Percentiles rank a stretch among this genome's conserved stretches.
These are phyloP conservation scores for Pichia ethanolica DNA, from an alignment of 805 yeast genomes.

Conservation along the genomic window DNA sequence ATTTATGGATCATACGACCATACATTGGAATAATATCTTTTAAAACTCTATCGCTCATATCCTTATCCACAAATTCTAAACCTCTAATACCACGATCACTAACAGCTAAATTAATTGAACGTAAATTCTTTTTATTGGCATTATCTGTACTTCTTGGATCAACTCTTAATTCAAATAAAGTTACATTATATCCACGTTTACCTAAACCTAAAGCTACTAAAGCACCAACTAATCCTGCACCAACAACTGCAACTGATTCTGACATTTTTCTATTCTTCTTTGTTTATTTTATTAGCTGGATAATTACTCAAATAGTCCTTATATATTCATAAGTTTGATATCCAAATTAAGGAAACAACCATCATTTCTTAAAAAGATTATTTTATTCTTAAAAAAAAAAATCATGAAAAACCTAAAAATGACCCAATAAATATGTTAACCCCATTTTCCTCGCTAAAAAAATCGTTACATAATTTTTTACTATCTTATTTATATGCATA, in stretches of 20 bases:
- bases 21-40: slow-evolving; percentile 71
- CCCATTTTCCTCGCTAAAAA: too few species aligned
- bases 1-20: slow-evolving; percentile 84
- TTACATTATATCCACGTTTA: slow-evolving; percentile 62
- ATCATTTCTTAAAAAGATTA: too few species aligned
- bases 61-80: slow-evolving; percentile 50
- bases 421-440: too few species aligned
- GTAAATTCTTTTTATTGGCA: slow-evolving; percentile 23
- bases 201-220: slow-evolving; percentile 76
- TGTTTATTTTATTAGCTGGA: too few species aligned
- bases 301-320: too few species aligned
- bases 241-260: slow-evolving; percentile 53
- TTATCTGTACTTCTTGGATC: slow-evolving; percentile 46
- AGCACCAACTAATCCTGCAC: slow-evolving; percentile 90
- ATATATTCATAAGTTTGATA: too few species aligned
- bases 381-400: too few species aligned
- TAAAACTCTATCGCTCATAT: slow-evolving; percentile 49
- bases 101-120: slow-evolving; percentile 86
- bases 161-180: slow-evolving; percentile 59
- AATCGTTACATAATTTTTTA: too few species aligned
- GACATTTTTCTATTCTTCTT: slow-evolving; percentile 6
- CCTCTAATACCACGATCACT: slow-evolving; percentile 77
- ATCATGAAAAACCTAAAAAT: too few species aligned
- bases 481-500: too few species aligned
- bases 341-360: too few species aligned